Conservation (phyloP, 805 yeast species). For the Ogataea neopini region DNA sequence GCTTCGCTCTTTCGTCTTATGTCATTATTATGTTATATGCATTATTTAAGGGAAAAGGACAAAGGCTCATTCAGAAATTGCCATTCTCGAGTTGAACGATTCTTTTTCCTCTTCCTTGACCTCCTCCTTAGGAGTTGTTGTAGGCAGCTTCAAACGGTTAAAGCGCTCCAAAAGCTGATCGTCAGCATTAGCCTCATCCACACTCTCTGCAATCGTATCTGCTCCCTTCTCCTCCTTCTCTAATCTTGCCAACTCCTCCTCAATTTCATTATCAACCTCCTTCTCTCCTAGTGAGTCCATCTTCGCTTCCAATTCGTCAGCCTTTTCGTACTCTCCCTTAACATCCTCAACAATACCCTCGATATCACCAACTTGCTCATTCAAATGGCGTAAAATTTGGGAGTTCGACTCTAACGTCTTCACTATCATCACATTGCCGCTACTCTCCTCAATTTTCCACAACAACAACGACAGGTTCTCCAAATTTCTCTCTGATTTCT, state of each 20-base stretch:
- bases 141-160: conserved; percentile 10
- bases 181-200: conserved; percentile 8
- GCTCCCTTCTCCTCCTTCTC: conserved; percentile 5
- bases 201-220: conserved; percentile 11
- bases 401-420: conserved; percentile 30
- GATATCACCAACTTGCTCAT: conserved; percentile 23
- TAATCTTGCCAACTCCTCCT: conserved; percentile 22
- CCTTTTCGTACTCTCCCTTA: conserved; percentile 19
- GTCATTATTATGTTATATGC: too few species aligned
- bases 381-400: conserved; percentile 26
- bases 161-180: conserved; percentile 12
- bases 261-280: conserved; percentile 24
- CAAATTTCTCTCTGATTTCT: conserved; percentile 18
- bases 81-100: too few species aligned
- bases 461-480: conserved; percentile 28
- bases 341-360: conserved; percentile 25
- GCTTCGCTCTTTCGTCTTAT: too few species aligned
- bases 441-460: conserved; percentile 31
- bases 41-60: too few species aligned
- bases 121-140: neutral
- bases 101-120: too few species aligned
- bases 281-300: conserved; percentile 11
- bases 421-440: conserved; percentile 23
- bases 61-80: conserved; percentile 1
- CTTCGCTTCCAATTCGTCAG: conserved; percentile 20